phyloP scores from a whole-genome alignment of 2,329 filamentous ascomycete genomes.

The Xylaria sp. region DNA sequence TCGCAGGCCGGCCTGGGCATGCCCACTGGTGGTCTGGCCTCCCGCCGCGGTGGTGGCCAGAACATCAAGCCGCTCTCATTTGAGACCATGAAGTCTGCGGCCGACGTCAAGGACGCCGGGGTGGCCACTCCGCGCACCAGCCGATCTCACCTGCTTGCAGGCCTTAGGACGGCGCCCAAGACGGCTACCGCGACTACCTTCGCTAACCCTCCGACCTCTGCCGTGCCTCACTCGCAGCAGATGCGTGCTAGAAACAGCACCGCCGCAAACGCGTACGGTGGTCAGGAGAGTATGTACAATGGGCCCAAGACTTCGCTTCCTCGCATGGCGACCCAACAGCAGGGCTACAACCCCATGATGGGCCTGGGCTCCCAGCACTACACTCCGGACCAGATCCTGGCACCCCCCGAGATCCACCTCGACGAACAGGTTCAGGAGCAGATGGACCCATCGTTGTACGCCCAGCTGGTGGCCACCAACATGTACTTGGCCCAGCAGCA shows the following conservation, averaged over 20 bases:
- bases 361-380: slow-evolving; percentile 53
- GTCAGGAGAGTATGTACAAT: slow-evolving; percentile 48
- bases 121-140: slow-evolving; percentile 87
- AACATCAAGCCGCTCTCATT: slow-evolving; percentile 89
- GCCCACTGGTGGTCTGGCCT: slow-evolving; percentile 80
- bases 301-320: slow-evolving; percentile 63
- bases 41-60: slow-evolving; percentile 77
- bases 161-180: slow-evolving; percentile 91
- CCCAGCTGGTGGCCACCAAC: slow-evolving; percentile 88
- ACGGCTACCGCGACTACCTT: slow-evolving; percentile 73
- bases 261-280: slow-evolving; percentile 48
- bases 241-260: slow-evolving; percentile 50
- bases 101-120: slow-evolving; percentile 67
- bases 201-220: slow-evolving; percentile 55
- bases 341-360: slow-evolving; percentile 32
- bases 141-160: slow-evolving; percentile 90
- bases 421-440: slow-evolving; percentile 69
- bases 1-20: slow-evolving; percentile 73
- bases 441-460: slow-evolving; percentile 85
- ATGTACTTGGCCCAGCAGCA: slow-evolving; percentile 92
- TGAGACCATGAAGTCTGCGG: slow-evolving; percentile 69
- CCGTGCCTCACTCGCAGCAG: slow-evolving; percentile 37
- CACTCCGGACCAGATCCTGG: slow-evolving; percentile 87
- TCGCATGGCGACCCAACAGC: slow-evolving; percentile 38
- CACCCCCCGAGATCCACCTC: slow-evolving; percentile 79